A percentile compares a stretch with the other conserved stretches of the same genome.
phyloP scores from a whole-genome alignment of 2,329 filamentous ascomycete species.

The Penicillium corylophilum region DNA sequence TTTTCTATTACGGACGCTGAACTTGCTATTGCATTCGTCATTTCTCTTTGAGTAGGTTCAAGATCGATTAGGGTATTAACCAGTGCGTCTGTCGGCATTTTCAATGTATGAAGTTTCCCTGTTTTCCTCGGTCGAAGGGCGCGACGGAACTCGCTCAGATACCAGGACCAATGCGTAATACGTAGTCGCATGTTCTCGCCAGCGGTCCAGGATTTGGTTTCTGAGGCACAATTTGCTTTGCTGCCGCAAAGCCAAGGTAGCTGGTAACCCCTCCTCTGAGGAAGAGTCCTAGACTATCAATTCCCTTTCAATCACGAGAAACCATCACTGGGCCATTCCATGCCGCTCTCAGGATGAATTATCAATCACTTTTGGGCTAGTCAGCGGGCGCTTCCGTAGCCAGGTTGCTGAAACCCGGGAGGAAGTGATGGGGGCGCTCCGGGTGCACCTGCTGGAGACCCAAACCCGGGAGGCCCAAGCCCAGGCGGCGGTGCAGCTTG shows the following conservation, averaged over 20 bases:
- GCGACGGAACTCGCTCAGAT: background rate
- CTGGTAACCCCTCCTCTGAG: background rate
- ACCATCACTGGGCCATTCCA: background rate
- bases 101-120: background rate
- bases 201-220: background rate
- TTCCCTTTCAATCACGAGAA: background rate
- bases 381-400: slow-evolving; percentile 41
- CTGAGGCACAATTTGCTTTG: background rate
- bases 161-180: background rate
- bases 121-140: background rate
- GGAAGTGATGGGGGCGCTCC: slow-evolving; percentile 38
- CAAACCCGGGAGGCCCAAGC: slow-evolving; percentile 53
- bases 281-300: background rate
- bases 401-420: slow-evolving; percentile 44
- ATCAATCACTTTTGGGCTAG: background rate
- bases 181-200: background rate
- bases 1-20: background rate
- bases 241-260: background rate
- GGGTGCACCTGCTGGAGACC: slow-evolving; percentile 29
- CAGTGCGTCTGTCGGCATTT: background rate
- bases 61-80: background rate
- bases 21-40: background rate
- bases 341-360: background rate
- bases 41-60: background rate
- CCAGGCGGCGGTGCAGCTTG: slow-evolving; percentile 49